Percentiles rank a stretch among this genome's conserved stretches.
These are phyloP conservation scores for Trichocladium uniseriatum DNA, from an alignment of 495 filamentous ascomycete species.

Conservation along the genomic window DNA sequence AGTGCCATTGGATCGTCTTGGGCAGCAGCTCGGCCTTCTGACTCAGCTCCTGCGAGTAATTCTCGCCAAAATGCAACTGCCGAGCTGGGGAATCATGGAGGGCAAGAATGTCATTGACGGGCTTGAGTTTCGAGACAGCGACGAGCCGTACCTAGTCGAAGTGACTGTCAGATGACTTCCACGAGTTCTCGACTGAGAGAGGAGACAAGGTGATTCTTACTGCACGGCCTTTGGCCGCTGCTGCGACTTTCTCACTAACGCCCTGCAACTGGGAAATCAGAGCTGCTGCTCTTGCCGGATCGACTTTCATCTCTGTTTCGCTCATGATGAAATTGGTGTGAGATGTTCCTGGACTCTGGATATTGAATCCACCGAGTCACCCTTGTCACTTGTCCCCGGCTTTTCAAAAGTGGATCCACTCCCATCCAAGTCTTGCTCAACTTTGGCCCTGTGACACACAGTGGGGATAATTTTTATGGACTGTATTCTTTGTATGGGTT, in stretches of 20 bases:
- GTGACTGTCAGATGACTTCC: too few species aligned
- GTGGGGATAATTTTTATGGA: too few species aligned
- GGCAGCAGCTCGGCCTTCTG: slow-evolving; percentile 79
- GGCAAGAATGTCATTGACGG: slow-evolving; percentile 76
- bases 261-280: slow-evolving; percentile 39
- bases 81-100: slow-evolving; percentile 53
- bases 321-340: slow-evolving; percentile 20
- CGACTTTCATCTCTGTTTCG: slow-evolving; percentile 42
- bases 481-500: too few species aligned
- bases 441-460: too few species aligned
- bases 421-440: too few species aligned
- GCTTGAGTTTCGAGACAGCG: slow-evolving; percentile 90
- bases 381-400: not conserved
- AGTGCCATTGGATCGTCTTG: slow-evolving; percentile 77
- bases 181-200: too few species aligned
- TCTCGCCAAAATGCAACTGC: slow-evolving; percentile 89
- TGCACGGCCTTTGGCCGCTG: slow-evolving; percentile 37
- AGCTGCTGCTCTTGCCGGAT: slow-evolving; percentile 40
- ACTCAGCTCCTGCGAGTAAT: slow-evolving; percentile 87
- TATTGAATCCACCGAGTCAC: not conserved
- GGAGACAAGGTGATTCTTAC: too few species aligned
- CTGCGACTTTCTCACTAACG: slow-evolving; percentile 37
- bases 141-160: slow-evolving; percentile 63
- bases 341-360: not conserved
- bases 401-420: not conserved